These are phyloP conservation scores for Blastobotrys illinoisensis DNA, from an alignment of 1,139 yeast species.

Conservation along the genomic window DNA sequence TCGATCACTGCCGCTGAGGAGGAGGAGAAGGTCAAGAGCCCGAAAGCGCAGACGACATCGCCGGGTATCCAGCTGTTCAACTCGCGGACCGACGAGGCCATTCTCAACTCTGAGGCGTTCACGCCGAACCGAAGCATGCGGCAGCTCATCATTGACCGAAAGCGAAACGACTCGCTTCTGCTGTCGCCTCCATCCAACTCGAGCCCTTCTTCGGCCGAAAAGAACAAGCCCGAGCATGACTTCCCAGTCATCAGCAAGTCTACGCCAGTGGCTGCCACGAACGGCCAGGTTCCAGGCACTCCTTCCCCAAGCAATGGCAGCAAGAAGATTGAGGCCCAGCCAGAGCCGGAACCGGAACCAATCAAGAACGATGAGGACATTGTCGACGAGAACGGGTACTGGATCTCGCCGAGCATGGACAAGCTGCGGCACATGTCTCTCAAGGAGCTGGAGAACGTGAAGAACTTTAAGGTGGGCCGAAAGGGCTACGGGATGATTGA, in stretches of 20 bases:
- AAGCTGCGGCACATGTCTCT: slow-evolving; percentile 56
- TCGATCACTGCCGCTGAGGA: not conserved
- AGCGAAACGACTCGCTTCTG: slow-evolving; percentile 20
- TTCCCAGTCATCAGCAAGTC: not conserved
- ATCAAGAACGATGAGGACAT: slow-evolving; percentile 35
- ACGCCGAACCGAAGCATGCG: slow-evolving; percentile 58
- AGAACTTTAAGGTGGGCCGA: slow-evolving; percentile 72
- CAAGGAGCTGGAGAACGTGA: slow-evolving; percentile 58
- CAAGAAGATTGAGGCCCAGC: not conserved
- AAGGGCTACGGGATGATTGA: slow-evolving; percentile 70
- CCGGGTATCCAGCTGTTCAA: slow-evolving; percentile 25
- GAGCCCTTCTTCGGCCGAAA: not conserved
- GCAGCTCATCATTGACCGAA: slow-evolving; percentile 50
- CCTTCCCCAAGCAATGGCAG: not conserved
- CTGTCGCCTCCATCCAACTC: slow-evolving; percentile 4
- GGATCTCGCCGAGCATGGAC: slow-evolving; percentile 74
- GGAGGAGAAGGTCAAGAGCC: slow-evolving; percentile 6
- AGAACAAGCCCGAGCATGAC: not conserved
- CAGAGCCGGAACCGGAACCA: slow-evolving; percentile 1
- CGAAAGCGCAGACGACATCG: not conserved
- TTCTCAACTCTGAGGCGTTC: slow-evolving; percentile 66
- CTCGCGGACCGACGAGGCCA: slow-evolving; percentile 56
- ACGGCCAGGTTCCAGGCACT: not conserved
- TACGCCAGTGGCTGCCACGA: not conserved
- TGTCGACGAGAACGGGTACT: slow-evolving; percentile 66